Base-by-base conservation (phyloP, 345 rosid species). In the Toxicodendron radicans region DNA sequence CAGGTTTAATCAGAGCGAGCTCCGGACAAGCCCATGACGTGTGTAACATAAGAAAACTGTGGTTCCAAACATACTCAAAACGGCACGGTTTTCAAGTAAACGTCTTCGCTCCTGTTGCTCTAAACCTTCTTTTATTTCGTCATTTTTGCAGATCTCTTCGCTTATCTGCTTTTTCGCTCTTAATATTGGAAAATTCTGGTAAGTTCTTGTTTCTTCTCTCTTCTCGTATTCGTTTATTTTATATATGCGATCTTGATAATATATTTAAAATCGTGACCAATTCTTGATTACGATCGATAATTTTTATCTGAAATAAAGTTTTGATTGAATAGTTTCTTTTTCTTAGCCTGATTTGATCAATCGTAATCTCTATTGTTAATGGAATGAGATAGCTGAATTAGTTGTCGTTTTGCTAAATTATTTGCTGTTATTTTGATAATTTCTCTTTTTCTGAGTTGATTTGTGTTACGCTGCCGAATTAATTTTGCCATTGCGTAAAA, bases 141-240 rank as follows among this genome's bases (percentile, higher is more conserved):
- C 68, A 64, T 68, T 66, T 56, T 53, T 35, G 43, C 72, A 68
- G 84, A 80, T 78, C 64, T 68, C 58, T 59, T 59, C 41, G 72
- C 58, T 67, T 57, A 9, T 52, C 58, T 53, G 30, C 62, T 21
- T 60, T 46, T 58, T 38, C 76, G 71, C 58, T 66, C 64, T 73
- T 61, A 60, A 78, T 64, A 76, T 76, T 72, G 63, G 74, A 27
- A 33, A 76, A 73, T 56, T 75, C 71, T 71, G 84, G 86, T 83
- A 75, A 78, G 70, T 68, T 73, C 68, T 32, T 43, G 60, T 71
- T 62, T 80, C 35, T 70, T 76, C 69, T 56, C 1, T 64, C 23
- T 23, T 58, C 72, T 30, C 64, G 65, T 66, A 66, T 70, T 56
- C 56, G 32, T 60, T 54, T 6, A 35, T 12, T 70, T 32, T 13